phyloP scores from a whole-genome alignment of 2,329 filamentous ascomycete species.

The Emydomyces testavorans region DNA sequence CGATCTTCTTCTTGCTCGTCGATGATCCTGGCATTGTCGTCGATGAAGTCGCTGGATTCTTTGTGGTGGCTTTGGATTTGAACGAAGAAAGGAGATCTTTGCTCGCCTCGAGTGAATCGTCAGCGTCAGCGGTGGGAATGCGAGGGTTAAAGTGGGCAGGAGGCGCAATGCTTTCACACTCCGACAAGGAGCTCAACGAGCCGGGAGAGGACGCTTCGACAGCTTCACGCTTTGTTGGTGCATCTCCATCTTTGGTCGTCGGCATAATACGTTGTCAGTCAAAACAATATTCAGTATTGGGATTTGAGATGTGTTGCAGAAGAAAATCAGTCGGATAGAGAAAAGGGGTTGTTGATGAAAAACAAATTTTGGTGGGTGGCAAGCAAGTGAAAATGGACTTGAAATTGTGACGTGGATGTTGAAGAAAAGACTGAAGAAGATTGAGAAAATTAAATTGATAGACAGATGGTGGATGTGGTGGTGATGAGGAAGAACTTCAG shows the following conservation, averaged over 20 bases:
- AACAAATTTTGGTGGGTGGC: slow-evolving; percentile 13
- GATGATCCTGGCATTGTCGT: slow-evolving; percentile 11
- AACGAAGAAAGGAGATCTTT: too few relatives aligned
- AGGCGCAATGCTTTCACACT: slow-evolving; percentile 14
- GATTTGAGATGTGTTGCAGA: slow-evolving; percentile 14
- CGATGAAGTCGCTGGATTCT: too few relatives aligned
- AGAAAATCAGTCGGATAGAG: too few relatives aligned
- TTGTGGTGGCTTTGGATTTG: background rate
- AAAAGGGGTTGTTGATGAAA: slow-evolving; percentile 9
- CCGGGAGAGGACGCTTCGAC: slow-evolving; percentile 4
- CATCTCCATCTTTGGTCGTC: background rate
- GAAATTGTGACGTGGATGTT: slow-evolving; percentile 12
- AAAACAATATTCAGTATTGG: too few relatives aligned
- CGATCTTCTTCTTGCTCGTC: slow-evolving; percentile 9
- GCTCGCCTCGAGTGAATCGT: too few relatives aligned
- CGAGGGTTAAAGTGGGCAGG: slow-evolving; percentile 11
- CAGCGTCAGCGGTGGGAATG: background rate
- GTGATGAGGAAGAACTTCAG: too few relatives aligned
- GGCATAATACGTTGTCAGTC: background rate
- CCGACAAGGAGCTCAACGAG: slow-evolving; percentile 10
- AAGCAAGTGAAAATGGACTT: slow-evolving; percentile 6
- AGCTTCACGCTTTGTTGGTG: background rate
- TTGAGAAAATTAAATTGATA: background rate
- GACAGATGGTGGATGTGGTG: too few relatives aligned
- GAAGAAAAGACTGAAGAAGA: slow-evolving; percentile 15